Evolutionary conservation across 495 filamentous ascomycete species (phyloP).

Genomic region (Daldinia grandis): DNA sequence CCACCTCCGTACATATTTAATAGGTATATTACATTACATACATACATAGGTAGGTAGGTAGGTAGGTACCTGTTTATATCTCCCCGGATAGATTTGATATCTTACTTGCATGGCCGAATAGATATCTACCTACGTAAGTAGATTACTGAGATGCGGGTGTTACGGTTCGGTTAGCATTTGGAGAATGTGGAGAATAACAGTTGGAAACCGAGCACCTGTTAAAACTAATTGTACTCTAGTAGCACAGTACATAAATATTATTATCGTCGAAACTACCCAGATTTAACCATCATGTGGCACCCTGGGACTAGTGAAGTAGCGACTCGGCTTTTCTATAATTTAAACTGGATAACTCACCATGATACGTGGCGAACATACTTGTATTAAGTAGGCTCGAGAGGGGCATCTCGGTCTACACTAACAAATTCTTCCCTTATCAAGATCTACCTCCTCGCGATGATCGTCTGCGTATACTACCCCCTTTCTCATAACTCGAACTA

Average conservation of each 20-base stretch:
- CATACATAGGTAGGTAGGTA: too few relatives aligned
- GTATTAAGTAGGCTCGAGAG: constrained; percentile 2
- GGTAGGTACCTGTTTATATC: too few relatives aligned
- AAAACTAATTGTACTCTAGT: too few relatives aligned
- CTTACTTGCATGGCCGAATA: background rate
- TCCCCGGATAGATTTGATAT: too few relatives aligned
- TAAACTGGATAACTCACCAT: background rate
- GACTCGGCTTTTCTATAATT: background rate
- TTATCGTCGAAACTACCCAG: background rate
- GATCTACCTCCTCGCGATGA: constrained; percentile 31
- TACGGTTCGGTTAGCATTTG: background rate
- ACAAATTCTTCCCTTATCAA: constrained; percentile 7
- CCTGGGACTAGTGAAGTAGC: background rate
- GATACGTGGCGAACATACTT: background rate
- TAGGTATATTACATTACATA: background rate
- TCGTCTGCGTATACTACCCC: constrained; percentile 38
- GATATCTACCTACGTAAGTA: too few relatives aligned
- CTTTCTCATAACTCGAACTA: constrained; percentile 52
- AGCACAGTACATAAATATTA: background rate
- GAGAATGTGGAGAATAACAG: background rate
- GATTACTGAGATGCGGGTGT: background rate
- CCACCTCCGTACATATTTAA: background rate
- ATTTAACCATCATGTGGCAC: background rate
- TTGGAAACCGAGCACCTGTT: too few relatives aligned
- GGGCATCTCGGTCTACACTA: background rate